Conservation (phyloP, 129 eudicot species). For the Sambucus nigra region DNA sequence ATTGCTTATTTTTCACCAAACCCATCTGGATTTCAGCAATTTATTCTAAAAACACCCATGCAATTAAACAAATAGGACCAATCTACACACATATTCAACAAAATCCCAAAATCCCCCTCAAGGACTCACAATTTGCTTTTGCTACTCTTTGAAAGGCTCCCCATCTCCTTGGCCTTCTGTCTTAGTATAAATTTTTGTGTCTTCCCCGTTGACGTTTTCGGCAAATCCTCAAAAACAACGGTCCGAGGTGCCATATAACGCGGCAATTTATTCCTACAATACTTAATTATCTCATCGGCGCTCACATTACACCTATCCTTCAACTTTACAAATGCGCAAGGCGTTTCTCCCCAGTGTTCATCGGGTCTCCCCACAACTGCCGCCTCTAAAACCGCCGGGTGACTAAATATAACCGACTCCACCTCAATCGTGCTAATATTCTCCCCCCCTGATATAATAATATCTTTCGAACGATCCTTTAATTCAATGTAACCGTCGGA, state of each 20-base stretch:
- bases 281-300: slow-evolving; percentile 26
- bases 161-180: slow-evolving; percentile 41
- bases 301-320: slow-evolving; percentile 23
- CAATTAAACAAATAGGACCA: no score
- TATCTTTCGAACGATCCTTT: slow-evolving; percentile 40
- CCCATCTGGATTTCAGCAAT: neutral
- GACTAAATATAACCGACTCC: slow-evolving; percentile 32
- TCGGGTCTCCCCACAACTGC: slow-evolving; percentile 45
- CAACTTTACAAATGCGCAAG: slow-evolving; percentile 42
- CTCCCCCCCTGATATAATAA: slow-evolving; percentile 37
- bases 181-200: slow-evolving; percentile 38
- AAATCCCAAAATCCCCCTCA: neutral
- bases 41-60: neutral
- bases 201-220: slow-evolving; percentile 54
- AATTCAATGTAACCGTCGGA: slow-evolving; percentile 44
- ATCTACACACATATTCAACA: no score
- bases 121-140: slow-evolving; percentile 9
- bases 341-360: slow-evolving; percentile 41
- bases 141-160: slow-evolving; percentile 25
- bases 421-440: slow-evolving; percentile 40
- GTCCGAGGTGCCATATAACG: slow-evolving; percentile 40
- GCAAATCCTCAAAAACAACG: slow-evolving; percentile 43
- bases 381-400: slow-evolving; percentile 41
- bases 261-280: slow-evolving; percentile 31
- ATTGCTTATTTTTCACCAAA: neutral